Conservation (phyloP, 176 grass and related monocot genomes). For the Guadua angustifolia region DNA sequence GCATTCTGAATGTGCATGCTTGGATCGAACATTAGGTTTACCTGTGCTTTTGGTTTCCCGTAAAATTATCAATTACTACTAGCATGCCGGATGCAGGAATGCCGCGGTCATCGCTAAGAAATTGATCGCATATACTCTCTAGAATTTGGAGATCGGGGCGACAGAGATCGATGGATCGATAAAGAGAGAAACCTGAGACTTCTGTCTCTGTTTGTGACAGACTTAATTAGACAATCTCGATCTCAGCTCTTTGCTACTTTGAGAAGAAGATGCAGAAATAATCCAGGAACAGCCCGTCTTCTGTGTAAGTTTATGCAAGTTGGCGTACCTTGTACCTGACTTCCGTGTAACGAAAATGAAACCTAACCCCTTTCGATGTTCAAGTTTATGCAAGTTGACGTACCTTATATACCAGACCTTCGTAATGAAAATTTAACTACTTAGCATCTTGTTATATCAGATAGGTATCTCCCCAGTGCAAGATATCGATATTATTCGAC, state of each 20-base stretch:
- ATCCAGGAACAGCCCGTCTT: not conserved
- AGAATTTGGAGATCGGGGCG: too few relatives aligned
- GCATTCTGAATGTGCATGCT: not conserved
- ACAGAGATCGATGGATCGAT: too few relatives aligned
- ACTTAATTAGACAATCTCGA: not conserved
- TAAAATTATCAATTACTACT: too few relatives aligned
- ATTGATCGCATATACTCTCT: too few relatives aligned
- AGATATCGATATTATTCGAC: slow-evolving; percentile 12
- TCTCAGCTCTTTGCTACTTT: not conserved
- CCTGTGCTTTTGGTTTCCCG: too few relatives aligned
- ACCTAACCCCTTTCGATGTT: not conserved
- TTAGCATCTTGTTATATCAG: not conserved
- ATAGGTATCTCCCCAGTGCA: not conserved
- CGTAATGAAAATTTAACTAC: not conserved
- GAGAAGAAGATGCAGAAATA: not conserved
- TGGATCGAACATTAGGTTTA: not conserved
- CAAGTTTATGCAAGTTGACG: not conserved
- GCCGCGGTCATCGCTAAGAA: too few relatives aligned
- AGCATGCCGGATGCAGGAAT: too few relatives aligned
- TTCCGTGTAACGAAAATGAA: not conserved
- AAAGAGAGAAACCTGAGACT: too few relatives aligned
- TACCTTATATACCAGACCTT: not conserved
- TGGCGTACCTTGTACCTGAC: too few relatives aligned
- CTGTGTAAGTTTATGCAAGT: not conserved
- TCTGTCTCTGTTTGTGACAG: too few relatives aligned